Base-by-base conservation (phyloP, 345 rosid species). In the Populus tremula region DNA sequence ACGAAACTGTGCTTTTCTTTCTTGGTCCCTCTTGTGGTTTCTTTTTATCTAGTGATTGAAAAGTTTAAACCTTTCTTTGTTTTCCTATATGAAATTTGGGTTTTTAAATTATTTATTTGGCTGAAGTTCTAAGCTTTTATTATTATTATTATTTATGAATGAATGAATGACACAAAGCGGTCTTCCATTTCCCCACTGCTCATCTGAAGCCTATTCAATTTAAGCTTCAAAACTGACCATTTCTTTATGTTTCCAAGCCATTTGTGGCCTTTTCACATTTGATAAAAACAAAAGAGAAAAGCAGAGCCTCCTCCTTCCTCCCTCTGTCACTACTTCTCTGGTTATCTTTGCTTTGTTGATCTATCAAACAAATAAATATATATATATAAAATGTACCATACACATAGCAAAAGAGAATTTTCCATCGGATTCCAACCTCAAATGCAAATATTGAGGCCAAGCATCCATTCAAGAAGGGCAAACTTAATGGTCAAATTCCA, bases 381-480 rank as follows among this genome's bases (percentile, higher is more conserved):
- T 25, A 38, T 21, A 29, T 31, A 23, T 47, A 41, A 76, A 70
- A 96, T 94, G 98, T 91, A 87, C 76, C 88, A 90, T 62, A 82
- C 91, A 64, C 87, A 88, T 76, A 88, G 86, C 88, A 87, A 84
- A 73, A 82, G 94, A 65, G 97, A 96, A 74, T 65, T 92, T 36
- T 82, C 93, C 18, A 76, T 91, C 25, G 97, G 92, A 71, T 80
- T 90, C 3, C 97, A 91, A 81, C 83, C 92, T 20, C 98, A 94
- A 86, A 84, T 92, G 77, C 90, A 92, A 39, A 86, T 89, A 79
- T 86, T 96, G 85, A 87, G 99, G 79, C 99, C 97, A 5, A 96
- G 99, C 84, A 96, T 96, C 84, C 98, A 96, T 85, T 88, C 99
- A 0, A 84, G 98, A 79, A 88, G 98, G 86, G 99, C 99, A 36